Evolutionary conservation across 495 filamentous ascomycete genomes (phyloP).

Genomic region (Aspergillus avenaceus): DNA sequence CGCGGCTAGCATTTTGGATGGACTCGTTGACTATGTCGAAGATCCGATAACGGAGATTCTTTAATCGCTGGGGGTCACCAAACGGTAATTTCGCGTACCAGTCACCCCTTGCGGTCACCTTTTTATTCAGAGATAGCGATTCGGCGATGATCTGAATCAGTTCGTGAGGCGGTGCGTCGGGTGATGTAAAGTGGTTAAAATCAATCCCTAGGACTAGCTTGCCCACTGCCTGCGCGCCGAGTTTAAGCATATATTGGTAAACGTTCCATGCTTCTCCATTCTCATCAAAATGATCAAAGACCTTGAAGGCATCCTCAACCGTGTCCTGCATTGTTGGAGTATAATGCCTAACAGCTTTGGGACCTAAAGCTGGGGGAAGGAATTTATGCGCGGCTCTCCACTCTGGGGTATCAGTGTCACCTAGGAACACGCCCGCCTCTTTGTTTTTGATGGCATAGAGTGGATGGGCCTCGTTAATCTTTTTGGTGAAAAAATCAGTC

Average conservation of each 20-base stretch:
- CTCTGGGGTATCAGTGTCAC: constrained; percentile 47
- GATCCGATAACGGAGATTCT: constrained; percentile 18
- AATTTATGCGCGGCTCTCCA: constrained; percentile 53
- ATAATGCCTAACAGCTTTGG: constrained; percentile 54
- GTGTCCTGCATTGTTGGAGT: constrained; percentile 49
- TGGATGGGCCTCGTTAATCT: constrained; percentile 46
- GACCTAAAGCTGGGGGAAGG: constrained; percentile 49
- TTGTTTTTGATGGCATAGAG: constrained; percentile 42
- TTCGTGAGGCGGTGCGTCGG: constrained; percentile 38
- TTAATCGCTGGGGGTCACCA: constrained; percentile 42
- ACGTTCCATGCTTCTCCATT: constrained; percentile 50
- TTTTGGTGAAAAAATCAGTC: constrained; percentile 49
- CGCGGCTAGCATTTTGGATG: constrained; percentile 24
- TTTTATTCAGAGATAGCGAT: constrained; percentile 47
- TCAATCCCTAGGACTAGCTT: constrained; percentile 49
- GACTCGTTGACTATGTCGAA: constrained; percentile 34
- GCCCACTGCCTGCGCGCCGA: constrained; percentile 49
- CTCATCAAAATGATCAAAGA: constrained; percentile 51
- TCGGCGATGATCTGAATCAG: constrained; percentile 40
- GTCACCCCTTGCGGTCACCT: constrained; percentile 39
- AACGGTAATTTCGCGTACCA: constrained; percentile 52
- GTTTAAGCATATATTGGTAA: constrained; percentile 58
- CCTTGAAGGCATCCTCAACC: constrained; percentile 38
- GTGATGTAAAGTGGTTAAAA: constrained; percentile 45
- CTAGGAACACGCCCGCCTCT: constrained; percentile 46